Percentiles rank a stretch among this genome's conserved stretches.
These are phyloP conservation scores for Aleurites moluccanus DNA, from an alignment of 441 rosid species.

Conservation along the genomic window DNA sequence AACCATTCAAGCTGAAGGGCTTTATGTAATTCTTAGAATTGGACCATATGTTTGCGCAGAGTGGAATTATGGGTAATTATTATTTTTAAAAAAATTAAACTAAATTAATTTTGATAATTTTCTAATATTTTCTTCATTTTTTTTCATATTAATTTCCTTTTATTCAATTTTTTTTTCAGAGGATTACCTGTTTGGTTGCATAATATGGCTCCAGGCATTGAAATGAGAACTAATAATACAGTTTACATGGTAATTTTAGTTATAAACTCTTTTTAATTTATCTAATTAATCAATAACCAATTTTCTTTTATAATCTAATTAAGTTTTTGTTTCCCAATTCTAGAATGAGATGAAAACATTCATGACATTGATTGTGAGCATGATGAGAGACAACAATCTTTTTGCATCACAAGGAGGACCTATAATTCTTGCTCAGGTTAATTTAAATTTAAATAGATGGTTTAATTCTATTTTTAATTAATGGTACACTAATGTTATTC, in stretches of 20 bases:
- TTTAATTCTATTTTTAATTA: not conserved
- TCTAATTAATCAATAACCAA: not conserved
- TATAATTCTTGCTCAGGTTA: constrained; percentile 63
- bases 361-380: constrained; percentile 47
- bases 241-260: constrained; percentile 43
- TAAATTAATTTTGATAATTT: not conserved
- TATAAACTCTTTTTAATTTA: not conserved
- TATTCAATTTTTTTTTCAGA: constrained; percentile 19
- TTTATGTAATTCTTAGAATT: constrained; percentile 51
- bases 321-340: not conserved
- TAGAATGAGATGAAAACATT: constrained; percentile 51
- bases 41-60: constrained; percentile 72
- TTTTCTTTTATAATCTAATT: not conserved
- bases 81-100: not conserved
- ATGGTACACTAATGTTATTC: not conserved
- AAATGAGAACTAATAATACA: constrained; percentile 43
- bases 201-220: constrained; percentile 35
- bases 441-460: not conserved
- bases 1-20: constrained; percentile 31
- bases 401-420: constrained; percentile 85
- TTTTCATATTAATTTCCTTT: not conserved
- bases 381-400: constrained; percentile 51
- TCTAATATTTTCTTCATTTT: not conserved
- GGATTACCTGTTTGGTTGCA: constrained; percentile 69
- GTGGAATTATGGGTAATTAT: constrained; percentile 58